Percentiles rank a stretch among this genome's conserved stretches.
These are phyloP conservation scores for Blastosporella zonata DNA, from an alignment of 1,284 basidiomycete species.

Conservation along the genomic window DNA sequence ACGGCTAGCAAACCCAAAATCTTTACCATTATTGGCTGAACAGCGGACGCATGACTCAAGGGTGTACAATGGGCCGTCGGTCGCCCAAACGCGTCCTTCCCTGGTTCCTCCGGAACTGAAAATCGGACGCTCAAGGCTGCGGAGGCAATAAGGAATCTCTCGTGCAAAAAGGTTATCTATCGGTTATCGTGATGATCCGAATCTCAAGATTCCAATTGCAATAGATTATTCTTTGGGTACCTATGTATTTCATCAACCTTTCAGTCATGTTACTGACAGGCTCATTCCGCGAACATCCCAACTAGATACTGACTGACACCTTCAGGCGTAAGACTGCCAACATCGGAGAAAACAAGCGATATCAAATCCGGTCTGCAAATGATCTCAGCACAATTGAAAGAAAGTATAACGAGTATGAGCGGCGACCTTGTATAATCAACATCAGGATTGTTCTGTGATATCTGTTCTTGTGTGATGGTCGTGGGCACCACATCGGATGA, in stretches of 20 bases:
- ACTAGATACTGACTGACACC: conserved; percentile 90
- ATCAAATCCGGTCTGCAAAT: conserved; percentile 76
- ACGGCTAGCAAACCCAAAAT: conserved; percentile 1
- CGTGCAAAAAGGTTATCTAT: conserved; percentile 21
- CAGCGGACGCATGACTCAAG: neutral
- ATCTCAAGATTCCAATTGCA: conserved; percentile 15
- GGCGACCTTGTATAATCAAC: conserved; percentile 80
- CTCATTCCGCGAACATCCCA: conserved; percentile 80
- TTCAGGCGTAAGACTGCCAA: conserved; percentile 88
- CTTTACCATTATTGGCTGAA: neutral
- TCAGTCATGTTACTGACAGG: conserved; percentile 7
- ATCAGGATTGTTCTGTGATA: conserved; percentile 75
- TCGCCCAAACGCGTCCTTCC: neutral
- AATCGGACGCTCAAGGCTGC: too few species aligned
- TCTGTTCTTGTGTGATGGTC: conserved; percentile 70
- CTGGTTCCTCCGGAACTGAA: neutral
- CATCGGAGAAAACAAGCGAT: conserved; percentile 87
- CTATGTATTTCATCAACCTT: conserved; percentile 14
- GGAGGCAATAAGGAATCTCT: too few species aligned
- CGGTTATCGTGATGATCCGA: conserved; percentile 26
- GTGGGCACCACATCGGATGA: conserved; percentile 24
- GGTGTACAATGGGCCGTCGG: neutral
- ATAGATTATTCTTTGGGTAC: conserved; percentile 3
- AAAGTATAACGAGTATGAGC: conserved; percentile 1
- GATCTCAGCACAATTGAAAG: conserved; percentile 9